Evolutionary conservation across 768 basidiomycete species (phyloP).

Genomic region (Asterophora parasitica): DNA sequence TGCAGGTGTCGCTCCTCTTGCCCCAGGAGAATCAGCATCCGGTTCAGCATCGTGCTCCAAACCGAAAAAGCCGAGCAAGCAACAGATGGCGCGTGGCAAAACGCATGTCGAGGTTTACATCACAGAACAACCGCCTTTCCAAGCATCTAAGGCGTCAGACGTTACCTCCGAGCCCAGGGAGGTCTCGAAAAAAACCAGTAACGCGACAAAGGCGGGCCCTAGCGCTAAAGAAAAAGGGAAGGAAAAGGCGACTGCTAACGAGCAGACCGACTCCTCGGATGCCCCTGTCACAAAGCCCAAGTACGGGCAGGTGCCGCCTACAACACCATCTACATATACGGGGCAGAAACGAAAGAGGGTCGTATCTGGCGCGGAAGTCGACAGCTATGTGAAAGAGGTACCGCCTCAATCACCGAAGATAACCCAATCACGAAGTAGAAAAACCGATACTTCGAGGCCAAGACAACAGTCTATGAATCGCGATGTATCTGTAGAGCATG

Average conservation of each 20-base stretch:
- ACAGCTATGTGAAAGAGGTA: not conserved
- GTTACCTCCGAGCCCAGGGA: not conserved
- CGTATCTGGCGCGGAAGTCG: conserved; percentile 7
- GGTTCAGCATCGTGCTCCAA: not conserved
- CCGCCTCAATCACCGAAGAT: not conserved
- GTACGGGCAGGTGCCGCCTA: not conserved
- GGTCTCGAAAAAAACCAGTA: not conserved
- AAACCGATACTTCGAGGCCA: not conserved
- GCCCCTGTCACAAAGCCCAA: conserved; percentile 11
- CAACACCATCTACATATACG: not conserved
- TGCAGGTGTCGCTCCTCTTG: not conserved
- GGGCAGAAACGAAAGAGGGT: conserved; percentile 22
- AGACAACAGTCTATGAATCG: conserved; percentile 5
- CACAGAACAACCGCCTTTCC: conserved; percentile 4
- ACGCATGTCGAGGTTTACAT: conserved; percentile 17
- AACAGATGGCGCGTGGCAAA: not conserved
- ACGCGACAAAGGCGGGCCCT: not conserved
- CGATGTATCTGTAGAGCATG: conserved; percentile 1
- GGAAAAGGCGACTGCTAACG: conserved; percentile 5
- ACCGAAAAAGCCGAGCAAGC: not conserved
- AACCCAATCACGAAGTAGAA: not conserved
- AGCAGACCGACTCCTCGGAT: conserved; percentile 6
- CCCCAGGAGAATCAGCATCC: not conserved
- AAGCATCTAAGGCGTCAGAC: not conserved
- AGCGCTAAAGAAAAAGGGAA: conserved; percentile 15